Conservation (phyloP, 2,329 filamentous ascomycete genomes). For the Trichoderma breve region DNA sequence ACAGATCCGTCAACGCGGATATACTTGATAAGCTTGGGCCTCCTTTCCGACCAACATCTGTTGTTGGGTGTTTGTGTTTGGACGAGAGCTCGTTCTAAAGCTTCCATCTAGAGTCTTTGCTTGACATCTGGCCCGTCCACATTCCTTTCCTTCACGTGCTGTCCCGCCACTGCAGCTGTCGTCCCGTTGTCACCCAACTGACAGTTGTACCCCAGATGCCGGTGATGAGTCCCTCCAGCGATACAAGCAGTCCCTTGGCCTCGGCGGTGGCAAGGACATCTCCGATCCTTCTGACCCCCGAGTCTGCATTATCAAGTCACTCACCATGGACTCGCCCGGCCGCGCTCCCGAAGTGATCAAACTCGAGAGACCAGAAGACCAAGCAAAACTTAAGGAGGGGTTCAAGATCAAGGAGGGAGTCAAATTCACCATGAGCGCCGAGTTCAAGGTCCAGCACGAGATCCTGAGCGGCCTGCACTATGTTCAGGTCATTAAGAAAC, state of each 20-base stretch:
- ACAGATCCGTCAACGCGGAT: not conserved
- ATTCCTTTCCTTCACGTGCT: not conserved
- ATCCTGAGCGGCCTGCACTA: conserved; percentile 95
- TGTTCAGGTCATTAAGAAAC: conserved; percentile 88
- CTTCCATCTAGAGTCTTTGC: not conserved
- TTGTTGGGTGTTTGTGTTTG: not conserved
- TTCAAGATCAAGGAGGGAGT: conserved; percentile 97
- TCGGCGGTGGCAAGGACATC: conserved; percentile 69
- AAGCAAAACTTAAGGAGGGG: conserved; percentile 73
- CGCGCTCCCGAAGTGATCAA: conserved; percentile 41
- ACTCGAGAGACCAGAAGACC: conserved; percentile 48
- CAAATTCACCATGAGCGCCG: conserved; percentile 89
- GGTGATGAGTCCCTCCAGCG: conserved; percentile 92
- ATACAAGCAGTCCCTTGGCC: conserved; percentile 95
- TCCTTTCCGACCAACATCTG: not conserved
- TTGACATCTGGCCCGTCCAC: not conserved
- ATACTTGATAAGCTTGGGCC: not conserved
- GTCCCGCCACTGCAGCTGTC: not conserved
- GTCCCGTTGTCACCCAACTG: not conserved
- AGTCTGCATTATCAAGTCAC: conserved; percentile 88
- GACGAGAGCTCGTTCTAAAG: not conserved
- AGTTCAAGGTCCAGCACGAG: conserved; percentile 95
- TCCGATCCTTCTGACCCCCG: conserved; percentile 79
- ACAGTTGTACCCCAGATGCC: conserved; percentile 44
- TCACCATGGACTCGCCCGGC: conserved; percentile 82